phyloP scores from a whole-genome alignment of 805 yeast genomes.

The Middelhovenomyces tepae region DNA sequence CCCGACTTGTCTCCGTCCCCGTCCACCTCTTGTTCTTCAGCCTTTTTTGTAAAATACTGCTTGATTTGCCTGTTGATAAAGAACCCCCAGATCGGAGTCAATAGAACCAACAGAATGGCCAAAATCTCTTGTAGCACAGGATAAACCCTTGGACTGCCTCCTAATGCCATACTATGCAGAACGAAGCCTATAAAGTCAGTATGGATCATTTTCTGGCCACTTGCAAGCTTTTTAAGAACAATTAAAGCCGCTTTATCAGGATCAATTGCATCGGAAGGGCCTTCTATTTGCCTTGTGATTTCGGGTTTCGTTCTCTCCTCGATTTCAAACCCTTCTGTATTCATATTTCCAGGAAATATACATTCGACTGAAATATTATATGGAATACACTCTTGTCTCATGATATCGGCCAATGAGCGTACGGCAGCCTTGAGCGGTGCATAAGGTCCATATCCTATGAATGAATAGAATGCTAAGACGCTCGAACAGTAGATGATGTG shows the following conservation, averaged over 20 bases:
- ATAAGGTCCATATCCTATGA: conserved; percentile 86
- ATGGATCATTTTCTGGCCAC: conserved; percentile 63
- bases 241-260: conserved; percentile 58
- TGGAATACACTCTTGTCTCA: conserved; percentile 73
- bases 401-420: conserved; percentile 59
- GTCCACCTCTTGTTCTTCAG: too few species aligned
- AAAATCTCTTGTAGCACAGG: conserved; percentile 43
- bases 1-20: too few species aligned
- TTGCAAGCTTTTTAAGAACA: conserved; percentile 45
- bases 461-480: conserved; percentile 72
- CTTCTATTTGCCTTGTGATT: conserved; percentile 77
- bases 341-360: conserved; percentile 83
- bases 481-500: conserved; percentile 64
- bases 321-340: conserved; percentile 73
- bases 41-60: conserved; percentile 36
- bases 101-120: conserved; percentile 40
- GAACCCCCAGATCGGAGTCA: conserved; percentile 52
- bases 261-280: conserved; percentile 63
- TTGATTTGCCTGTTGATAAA: conserved; percentile 45
- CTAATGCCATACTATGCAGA: conserved; percentile 55
- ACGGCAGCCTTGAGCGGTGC: conserved; percentile 85
- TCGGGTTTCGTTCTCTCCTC: conserved; percentile 82
- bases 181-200: conserved; percentile 87
- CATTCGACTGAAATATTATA: conserved; percentile 63
- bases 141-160: conserved; percentile 58